Evolutionary conservation across 371 early-diverging fungal genomes (phyloP), one percentile per base, ranked within the genome.

Genomic region (Blyttiomyces sp.): DNA sequence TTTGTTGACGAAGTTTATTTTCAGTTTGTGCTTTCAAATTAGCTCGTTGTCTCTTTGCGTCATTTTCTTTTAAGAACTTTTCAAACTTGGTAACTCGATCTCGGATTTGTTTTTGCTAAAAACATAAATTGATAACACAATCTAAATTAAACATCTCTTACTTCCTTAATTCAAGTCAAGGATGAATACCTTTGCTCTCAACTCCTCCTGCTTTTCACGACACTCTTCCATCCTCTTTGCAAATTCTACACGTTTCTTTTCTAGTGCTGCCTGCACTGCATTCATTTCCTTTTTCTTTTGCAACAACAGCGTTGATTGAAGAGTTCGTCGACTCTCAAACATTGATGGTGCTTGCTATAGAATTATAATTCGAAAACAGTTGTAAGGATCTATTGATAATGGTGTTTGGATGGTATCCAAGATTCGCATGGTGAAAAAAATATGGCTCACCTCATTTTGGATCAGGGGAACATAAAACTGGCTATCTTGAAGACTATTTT

Each of bases 21-120:
- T 83, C 84, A 9, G 74, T 51, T 46, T 60, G 50, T 3, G 81
- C 75, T 59, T 83, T 83, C 2, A 70, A 30, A 51, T 79, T 74
- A 5, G 84, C 84, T 2, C 84, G 49, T 44, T 79, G 76, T 33
- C 81, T 65, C 57, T 83, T 83, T 5, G 84, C 82, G 49, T 83
- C 84, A 55, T 83, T 83, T 53, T 83, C 84, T 44, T 77, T 79
- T 51, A 83, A 49, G 53, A 82, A 82, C 59, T 79, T 80, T 55
- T 83, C 84, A 63, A 83, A 82, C 66, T 82, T 83, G 16, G 70
- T 63, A 7, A 83, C 84, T 3, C 81, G 63, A 21, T 83, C 84
- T 17, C 76, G 54, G 28, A 83, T 74, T 69, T 80, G 80, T 48
- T 75, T 75, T 76, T 83, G 82, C 82, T 83, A 42, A n/a, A n/a